phyloP scores from a whole-genome alignment of 1,139 yeast genomes.

The Eremothecium cymbalariae region DNA sequence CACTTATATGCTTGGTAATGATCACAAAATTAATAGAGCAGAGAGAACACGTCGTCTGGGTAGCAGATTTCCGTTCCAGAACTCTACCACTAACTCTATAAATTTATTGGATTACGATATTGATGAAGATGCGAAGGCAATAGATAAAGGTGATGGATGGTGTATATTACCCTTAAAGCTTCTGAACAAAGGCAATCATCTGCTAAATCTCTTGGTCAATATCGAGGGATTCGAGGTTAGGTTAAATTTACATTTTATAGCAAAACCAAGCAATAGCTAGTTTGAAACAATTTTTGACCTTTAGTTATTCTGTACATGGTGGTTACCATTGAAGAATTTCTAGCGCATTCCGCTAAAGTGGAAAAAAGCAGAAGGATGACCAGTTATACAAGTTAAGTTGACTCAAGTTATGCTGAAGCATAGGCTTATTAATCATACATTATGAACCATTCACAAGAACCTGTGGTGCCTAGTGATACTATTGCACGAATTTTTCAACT shows the following conservation, averaged over 20 bases:
- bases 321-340: too few species aligned
- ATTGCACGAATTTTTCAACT: constrained; percentile 50
- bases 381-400: too few species aligned
- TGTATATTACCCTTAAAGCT: constrained; percentile 9
- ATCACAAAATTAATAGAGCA: constrained; percentile 2
- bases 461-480: constrained; percentile 36
- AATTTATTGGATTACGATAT: background rate
- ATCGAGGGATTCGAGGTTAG: constrained; percentile 2
- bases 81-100: background rate
- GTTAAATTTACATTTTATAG: background rate
- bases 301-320: too few species aligned
- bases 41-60: constrained; percentile 9
- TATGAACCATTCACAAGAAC: background rate
- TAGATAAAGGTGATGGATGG: constrained; percentile 12
- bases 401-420: too few species aligned
- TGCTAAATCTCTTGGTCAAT: background rate
- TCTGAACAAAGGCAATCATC: constrained; percentile 4
- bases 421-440: background rate
- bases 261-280: too few species aligned
- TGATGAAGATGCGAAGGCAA: constrained; percentile 2
- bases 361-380: too few species aligned
- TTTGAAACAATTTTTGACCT: too few species aligned
- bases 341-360: too few species aligned
- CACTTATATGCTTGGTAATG: constrained; percentile 6
- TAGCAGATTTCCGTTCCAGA: background rate